Base-by-base conservation (phyloP, 1,284 basidiomycete genomes). In the Dichomitus squalens region DNA sequence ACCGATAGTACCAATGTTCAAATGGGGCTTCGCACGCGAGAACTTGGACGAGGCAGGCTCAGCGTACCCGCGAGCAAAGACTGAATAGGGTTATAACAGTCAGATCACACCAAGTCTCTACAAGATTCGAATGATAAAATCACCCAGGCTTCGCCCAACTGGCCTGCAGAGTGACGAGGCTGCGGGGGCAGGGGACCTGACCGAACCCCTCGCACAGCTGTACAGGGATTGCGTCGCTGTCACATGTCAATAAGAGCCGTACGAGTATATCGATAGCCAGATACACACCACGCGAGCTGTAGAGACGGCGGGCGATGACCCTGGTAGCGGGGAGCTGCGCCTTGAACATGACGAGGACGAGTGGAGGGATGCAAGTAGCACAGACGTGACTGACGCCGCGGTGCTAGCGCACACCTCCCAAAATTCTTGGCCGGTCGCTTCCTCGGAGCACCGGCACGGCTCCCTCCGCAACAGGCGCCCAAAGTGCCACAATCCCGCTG, bases 1-100 rank as follows among this genome's bases (percentile, higher is more conserved):
- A 89, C 88, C 93, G 70, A 96, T 96, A 57, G 94, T 96, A 66
- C 94, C 94, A 72, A 96, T 94, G 80, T 96, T 98, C 92, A 98
- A 93, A 75, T 97, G 95, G 35, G 95, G 94, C 78, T 98, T 98
- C 50, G 80, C 77, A 61, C 96, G 90, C 61, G 86, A 84, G 78
- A 89, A 98, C 74, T 87, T 88, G 65, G 76, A 72, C 9, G 65
- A 48, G 48, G 80, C 76, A 41, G 83, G 80, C 67, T 96, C 95
- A 52, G 90, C 90, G 75, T 92, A 92, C 33, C 81, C 70, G 88
- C 84, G 63, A 78, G 76, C 49, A 69, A 63, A 63, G 49, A 70
- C 79, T 81, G 53, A 9, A 55, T 31, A 18, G 35, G 25, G 7
- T 18, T 23, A 29, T 3, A 1, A 11, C 29, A 2, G 29, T 33